Evolutionary conservation across 371 early-diverging fungal species (phyloP), one percentile per base, ranked within the genome.

Genomic region (Mortierella sp.): DNA sequence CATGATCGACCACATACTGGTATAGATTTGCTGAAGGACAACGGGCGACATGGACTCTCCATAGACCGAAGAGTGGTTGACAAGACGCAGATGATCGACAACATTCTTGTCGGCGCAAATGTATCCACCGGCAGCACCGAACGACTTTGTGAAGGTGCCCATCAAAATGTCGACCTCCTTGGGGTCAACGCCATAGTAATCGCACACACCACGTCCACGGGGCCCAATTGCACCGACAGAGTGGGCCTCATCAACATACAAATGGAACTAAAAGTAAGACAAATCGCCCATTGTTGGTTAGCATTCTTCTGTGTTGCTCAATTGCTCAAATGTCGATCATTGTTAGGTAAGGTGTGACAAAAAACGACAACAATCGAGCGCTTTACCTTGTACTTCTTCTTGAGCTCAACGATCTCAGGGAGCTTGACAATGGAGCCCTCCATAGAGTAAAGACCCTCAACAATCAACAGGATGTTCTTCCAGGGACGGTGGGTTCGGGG

Each of bases 101-200:
- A 99, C 85, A n/a, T 89, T 88, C 84, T 92, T 91, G 74, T 86
- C 87, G 24, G 94, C 97, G 45, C 98, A 96, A 86, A 99, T 97
- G 84, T 99, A 99, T 24, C 99, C 99, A 77, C 99, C 99, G 58
- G 98, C 96, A 34, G 99, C 98, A 77, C 99, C 99, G 92, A 99
- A 99, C 52, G 97, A 97, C 89, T 99, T 99, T 39, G 99, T 99
- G 85, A 99, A 99, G 4, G 99, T 99, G 22, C 99, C 99, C 99
- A 99, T 99, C 48, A 98, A 86, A 73, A 99, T 92, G 85, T 99
- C 99, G 41, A 99, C 93, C 44, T 97, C 93, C 43, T 87, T 88
- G 37, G 98, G 97, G 79, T 96, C 95, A 22, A 99, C 91, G 64
- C 95, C 93, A 79, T 91, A 95, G 86, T 97, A 97, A 88, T 99